Evolutionary conservation across 139 green algal genomes (phyloP), one percentile per base, ranked within the genome.

Genomic region (Limnomonas spitsbergensis): DNA sequence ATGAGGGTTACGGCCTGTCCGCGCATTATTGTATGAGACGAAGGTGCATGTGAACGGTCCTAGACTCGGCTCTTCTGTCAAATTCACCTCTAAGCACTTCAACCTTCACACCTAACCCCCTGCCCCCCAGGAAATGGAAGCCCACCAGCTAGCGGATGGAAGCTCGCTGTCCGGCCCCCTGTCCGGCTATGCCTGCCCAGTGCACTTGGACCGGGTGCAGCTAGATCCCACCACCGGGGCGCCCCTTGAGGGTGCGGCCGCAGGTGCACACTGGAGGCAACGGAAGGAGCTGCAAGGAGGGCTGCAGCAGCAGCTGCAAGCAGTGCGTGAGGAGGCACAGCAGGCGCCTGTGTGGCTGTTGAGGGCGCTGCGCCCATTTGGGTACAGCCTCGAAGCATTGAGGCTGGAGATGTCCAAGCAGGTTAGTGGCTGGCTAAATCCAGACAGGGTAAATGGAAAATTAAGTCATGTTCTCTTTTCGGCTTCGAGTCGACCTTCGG

Each of bases 101-200:
- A n/a, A n/a, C n/a, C n/a, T n/a, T n/a, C n/a, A n/a, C n/a, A n/a
- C 14, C 47, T 61, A 29, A 14, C 20, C 47, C 20, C 47, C 20
- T 61, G 47, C 20, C 20, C 14, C 20, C 14, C 47, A 61, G 47
- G 47, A 91, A 69, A 84, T 91, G 56, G 82, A 91, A 78, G 72
- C 78, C 0, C 81, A 88, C 36, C 40, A 34, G 1, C 71, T 89
- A 3, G 80, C 86, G 54, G 6, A 68, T 0, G 76, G 80, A 4
- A 0, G 27, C 29, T 35, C 75, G 32, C 74, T 89, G 61, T 1
- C 35, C 0, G 83, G 83, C 1, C 78, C 86, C 0, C 39, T 89
- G 53, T 69, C 79, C 1, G 74, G 76, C 26, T 91, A 88, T 61
- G 61, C 34, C 1, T 78, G 81, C 14, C 53, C 38, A 0, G 79